A percentile compares a stretch with the other conserved stretches of the same genome.
Conservation (phyloP, 78 protist species). For the Anaeramoeba flamelloides region DNA sequence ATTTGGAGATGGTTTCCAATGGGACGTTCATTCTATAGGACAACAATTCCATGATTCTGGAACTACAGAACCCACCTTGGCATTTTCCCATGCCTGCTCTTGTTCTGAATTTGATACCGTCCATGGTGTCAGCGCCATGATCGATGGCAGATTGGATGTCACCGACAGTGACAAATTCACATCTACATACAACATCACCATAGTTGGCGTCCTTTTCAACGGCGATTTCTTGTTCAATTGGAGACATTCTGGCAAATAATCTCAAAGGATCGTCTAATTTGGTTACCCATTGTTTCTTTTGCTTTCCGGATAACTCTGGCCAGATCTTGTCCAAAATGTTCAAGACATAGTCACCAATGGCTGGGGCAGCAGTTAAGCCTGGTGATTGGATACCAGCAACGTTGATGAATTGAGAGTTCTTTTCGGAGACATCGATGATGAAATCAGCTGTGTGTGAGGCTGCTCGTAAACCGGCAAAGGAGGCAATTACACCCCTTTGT, state of each 20-base stretch:
- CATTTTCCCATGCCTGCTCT: not conserved
- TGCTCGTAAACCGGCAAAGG: not conserved
- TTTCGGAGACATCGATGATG: slow-evolving; percentile 4
- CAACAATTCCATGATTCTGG: not conserved
- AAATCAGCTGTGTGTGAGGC: not conserved
- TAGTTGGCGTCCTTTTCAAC: not conserved
- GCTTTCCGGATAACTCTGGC: not conserved
- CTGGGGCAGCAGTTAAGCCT: not conserved
- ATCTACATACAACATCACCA: not conserved
- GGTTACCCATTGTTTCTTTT: not conserved
- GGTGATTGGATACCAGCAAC: slow-evolving; percentile 1
- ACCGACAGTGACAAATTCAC: not conserved
- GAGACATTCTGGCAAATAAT: not conserved
- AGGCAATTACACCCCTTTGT: not conserved
- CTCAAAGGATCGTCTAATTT: not conserved
- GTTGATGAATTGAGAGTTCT: not conserved
- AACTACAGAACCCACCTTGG: slow-evolving; percentile 1
- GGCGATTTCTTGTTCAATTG: not conserved
- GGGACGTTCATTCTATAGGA: not conserved
- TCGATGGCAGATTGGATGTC: slow-evolving; percentile 1
- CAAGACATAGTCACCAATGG: not conserved
- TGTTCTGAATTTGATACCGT: not conserved
- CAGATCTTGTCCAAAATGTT: not conserved
- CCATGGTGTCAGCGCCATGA: not conserved
- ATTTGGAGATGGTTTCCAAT: not conserved